Evolutionary conservation across 495 filamentous ascomycete species (phyloP), one percentile per base, ranked within the genome.

Genomic region (Aspergillus ostianus): DNA sequence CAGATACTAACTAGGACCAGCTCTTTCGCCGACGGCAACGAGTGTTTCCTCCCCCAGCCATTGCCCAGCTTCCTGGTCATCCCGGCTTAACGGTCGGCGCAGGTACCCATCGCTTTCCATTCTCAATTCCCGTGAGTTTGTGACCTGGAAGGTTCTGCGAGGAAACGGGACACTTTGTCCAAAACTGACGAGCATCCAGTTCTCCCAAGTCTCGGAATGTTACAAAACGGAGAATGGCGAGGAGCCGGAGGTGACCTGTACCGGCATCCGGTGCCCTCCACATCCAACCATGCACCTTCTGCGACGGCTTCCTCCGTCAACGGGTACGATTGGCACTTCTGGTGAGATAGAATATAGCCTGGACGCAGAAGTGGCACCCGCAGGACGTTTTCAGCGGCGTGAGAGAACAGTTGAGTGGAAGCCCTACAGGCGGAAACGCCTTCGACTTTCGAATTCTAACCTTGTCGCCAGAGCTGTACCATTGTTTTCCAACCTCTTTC

Each of bases 251-350:
- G 18, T 36, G 18, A 29, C 51, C 13, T 53, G 51, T 21, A 23
- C 30, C 19, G 29, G 51, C 18, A 20, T 53, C 2, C 30, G 21
- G 32, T 23, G 49, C 21, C 51, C 18, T 5, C 36, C 23, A 30
- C 29, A 27, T 23, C 55, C 32, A 19, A 7, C 55, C 13, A 19
- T 18, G 10, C 61, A 64, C 45, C 23, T 62, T 0, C 47, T 60
- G n/a, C 65, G 64, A 32, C 45, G 50, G 47, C 61, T 67, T 30
- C 65, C 65, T 4, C 61, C 61, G 4, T 67, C 56, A 30, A 46
- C 56, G 0, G 61, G 58, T 0, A 19, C 47, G 27, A 45, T 18
- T 30, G 30, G 53, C 20, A 47, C 58, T 1, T 6, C 48, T 7
- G 55, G 36, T 6, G 65, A 60, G 27, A 56, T 62, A 36, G 26